Evolutionary conservation across 2,329 filamentous ascomycete genomes (phyloP), one percentile per base, ranked within the genome.

Genomic region (Ascochyta koolunga): DNA sequence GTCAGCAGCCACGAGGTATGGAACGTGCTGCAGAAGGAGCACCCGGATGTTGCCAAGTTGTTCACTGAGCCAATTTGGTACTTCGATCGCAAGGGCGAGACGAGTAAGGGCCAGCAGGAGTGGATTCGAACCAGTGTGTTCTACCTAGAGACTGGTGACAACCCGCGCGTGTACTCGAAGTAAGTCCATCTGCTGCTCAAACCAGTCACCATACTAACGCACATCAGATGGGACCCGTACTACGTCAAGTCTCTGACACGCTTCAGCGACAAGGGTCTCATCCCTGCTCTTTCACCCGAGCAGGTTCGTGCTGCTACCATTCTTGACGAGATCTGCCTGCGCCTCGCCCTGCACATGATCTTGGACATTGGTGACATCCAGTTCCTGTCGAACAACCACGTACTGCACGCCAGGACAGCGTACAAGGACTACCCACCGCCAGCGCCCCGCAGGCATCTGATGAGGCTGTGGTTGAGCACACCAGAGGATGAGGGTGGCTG

Each of bases 11-110:
- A 96, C 73, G 79, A 87, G 62, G 89, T 96, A 33, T 96, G 89
- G 85, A 96, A 96, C 75, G 83, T 83, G 32, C 80, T 96, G 31
- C 89, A 91, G 70, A 76, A 75, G 33, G 86, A 93, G 70, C 82
- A 90, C 21, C 90, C 91, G 0, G 91, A 93, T 66, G 88, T 96
- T 1, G 88, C 90, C 0, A 85, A 89, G 72, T 82, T 87, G 5
- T 79, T 96, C 47, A 88, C 89, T 1, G 78, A 87, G 71, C 91
- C 91, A 0, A 85, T 91, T 60, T 96, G 91, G 91, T 95, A 96
- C 78, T 93, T 96, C 73, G 91, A 96, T 76, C 88, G 91, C 49
- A 96, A 96, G 79, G 91, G 91, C 10, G 91, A 96, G 79, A 86
- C 84, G 1, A 89, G 86, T 19, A 77, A 80, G 13, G 91, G 90